These are phyloP conservation scores for Gremmenia infestans DNA, from an alignment of 2,329 filamentous ascomycete species.

Conservation along the genomic window DNA sequence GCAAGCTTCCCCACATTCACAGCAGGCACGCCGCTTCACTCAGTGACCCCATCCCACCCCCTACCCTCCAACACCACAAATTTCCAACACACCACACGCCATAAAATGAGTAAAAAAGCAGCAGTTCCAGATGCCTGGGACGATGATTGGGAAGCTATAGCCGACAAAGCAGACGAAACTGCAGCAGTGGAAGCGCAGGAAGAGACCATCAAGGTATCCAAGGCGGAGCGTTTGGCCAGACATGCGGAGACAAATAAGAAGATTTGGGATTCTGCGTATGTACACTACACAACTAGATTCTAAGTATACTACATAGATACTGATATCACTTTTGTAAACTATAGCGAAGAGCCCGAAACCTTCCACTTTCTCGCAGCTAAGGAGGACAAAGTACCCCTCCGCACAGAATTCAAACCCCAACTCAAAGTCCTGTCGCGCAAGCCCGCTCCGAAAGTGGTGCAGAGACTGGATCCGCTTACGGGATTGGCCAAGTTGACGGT, in stretches of 20 bases:
- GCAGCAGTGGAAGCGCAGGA: constrained; percentile 15
- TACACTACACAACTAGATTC: constrained; percentile 19
- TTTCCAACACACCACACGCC: background rate
- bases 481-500: constrained; percentile 42
- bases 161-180: constrained; percentile 48
- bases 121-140: constrained; percentile 74
- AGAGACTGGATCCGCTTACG: constrained; percentile 51
- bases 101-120: constrained; percentile 35
- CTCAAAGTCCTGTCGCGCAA: constrained; percentile 84
- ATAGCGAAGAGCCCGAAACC: constrained; percentile 62
- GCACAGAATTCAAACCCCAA: constrained; percentile 70
- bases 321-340: background rate
- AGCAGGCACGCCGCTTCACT: constrained; percentile 1
- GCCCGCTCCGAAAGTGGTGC: constrained; percentile 55
- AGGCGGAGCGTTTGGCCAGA: constrained; percentile 71
- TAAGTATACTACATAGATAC: background rate
- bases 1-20: constrained; percentile 1
- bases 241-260: constrained; percentile 81
- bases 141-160: constrained; percentile 80
- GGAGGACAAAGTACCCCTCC: constrained; percentile 57
- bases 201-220: constrained; percentile 46
- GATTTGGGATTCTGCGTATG: constrained; percentile 85
- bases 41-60: background rate
- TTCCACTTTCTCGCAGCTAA: constrained; percentile 69
- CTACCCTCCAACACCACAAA: background rate